phyloP scores from a whole-genome alignment of 768 basidiomycete genomes.

The Pholiota conissans region DNA sequence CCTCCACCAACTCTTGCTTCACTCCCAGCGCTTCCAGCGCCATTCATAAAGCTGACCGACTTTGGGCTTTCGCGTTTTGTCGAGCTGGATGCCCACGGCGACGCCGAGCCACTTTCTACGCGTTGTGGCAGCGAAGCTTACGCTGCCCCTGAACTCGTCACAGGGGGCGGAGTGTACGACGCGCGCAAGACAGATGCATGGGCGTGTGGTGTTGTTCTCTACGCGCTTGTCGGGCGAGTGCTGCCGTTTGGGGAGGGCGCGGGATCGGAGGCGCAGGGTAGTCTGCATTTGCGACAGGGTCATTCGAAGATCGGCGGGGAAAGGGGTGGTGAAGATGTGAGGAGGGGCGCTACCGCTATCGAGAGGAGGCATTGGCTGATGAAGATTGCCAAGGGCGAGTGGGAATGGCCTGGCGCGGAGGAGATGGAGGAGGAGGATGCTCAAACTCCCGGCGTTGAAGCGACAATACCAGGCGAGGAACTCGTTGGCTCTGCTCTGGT shows the following conservation, averaged over 20 bases:
- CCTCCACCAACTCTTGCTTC: slow-evolving; percentile 28
- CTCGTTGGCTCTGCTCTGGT: slow-evolving; percentile 37
- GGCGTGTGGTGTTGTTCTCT: slow-evolving; percentile 89
- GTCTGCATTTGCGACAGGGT: slow-evolving; percentile 21
- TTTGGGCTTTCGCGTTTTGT: slow-evolving; percentile 90
- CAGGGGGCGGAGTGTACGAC: slow-evolving; percentile 67
- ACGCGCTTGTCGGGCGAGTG: slow-evolving; percentile 66
- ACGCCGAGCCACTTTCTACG: slow-evolving; percentile 57
- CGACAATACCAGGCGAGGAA: slow-evolving; percentile 13
- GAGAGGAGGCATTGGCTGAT: slow-evolving; percentile 64
- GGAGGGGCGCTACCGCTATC: slow-evolving; percentile 25
- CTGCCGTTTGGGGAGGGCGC: slow-evolving; percentile 71
- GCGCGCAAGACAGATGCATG: slow-evolving; percentile 85
- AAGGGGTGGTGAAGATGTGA: slow-evolving; percentile 24
- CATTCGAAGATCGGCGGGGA: slow-evolving; percentile 38
- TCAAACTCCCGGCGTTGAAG: neutral
- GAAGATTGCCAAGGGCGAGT: slow-evolving; percentile 80
- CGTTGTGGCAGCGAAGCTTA: slow-evolving; percentile 90
- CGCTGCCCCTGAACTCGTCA: slow-evolving; percentile 77
- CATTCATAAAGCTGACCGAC: slow-evolving; percentile 82
- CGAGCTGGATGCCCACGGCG: slow-evolving; percentile 46
- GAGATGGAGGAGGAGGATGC: neutral
- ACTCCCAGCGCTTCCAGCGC: slow-evolving; percentile 41
- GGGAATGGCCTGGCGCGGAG: slow-evolving; percentile 57
- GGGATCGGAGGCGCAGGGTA: too few relatives aligned